Evolutionary conservation across 371 early-diverging fungal species (phyloP).

Genomic region (Apophysomyces trapeziformis): DNA sequence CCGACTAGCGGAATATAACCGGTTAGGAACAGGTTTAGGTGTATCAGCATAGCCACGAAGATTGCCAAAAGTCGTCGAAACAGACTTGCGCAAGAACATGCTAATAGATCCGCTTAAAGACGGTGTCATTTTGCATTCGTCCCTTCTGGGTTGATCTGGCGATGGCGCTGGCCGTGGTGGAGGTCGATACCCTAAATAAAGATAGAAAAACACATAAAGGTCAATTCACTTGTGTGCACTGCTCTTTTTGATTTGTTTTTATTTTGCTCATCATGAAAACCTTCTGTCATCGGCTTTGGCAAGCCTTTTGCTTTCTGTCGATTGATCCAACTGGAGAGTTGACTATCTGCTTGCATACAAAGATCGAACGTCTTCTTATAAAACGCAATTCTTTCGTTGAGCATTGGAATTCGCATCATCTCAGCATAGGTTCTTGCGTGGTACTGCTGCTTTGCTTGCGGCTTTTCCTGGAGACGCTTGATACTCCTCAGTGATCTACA

Average conservation of each 20-base stretch:
- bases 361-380: constrained; percentile 38
- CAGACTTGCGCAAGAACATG: constrained; percentile 16
- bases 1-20: neutral
- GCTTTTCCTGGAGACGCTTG: constrained; percentile 1
- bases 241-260: neutral
- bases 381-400: constrained; percentile 37
- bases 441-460: constrained; percentile 26
- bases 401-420: constrained; percentile 45
- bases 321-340: constrained; percentile 28
- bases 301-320: constrained; percentile 27
- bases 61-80: neutral
- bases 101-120: constrained; percentile 18
- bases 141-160: neutral
- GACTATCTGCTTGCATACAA: constrained; percentile 34
- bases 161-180: constrained; percentile 19
- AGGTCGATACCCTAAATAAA: constrained; percentile 26
- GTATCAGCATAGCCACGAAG: neutral
- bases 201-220: too few relatives aligned
- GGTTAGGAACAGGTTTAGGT: neutral
- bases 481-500: constrained; percentile 8
- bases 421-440: constrained; percentile 36
- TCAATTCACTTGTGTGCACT: too few relatives aligned
- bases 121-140: neutral
- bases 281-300: constrained; percentile 28
- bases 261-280: constrained; percentile 9